Base-by-base conservation (phyloP, 306 rosid genomes). In the Rubus idaeus region DNA sequence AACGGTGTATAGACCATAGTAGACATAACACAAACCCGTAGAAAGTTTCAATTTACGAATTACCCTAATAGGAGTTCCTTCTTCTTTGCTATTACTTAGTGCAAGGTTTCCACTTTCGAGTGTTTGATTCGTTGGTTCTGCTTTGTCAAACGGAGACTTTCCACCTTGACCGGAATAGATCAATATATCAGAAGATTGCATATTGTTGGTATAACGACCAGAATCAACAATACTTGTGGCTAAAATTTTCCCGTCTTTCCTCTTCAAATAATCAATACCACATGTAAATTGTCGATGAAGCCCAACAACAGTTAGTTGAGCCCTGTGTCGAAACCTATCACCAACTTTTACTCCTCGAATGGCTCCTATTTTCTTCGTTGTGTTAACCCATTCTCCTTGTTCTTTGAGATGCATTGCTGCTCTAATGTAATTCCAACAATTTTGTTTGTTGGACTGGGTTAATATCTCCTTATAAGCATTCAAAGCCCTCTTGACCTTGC, bases 221-320 rank as follows among this genome's bases (percentile, higher is more conserved):
- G 89, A 55, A 9, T 21, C 82, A 0, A 88, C 86, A 42, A 88
- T 73, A 78, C 89, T 83, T 3, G 87, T 86, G 17, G 88, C 91
- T 47, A 81, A 30, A 1, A 46, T 44, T 42, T 14, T 11, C 4
- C 41, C 49, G 14, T 72, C 82, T 35, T 40, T 77, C 12, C 14
- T 47, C 35, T 51, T 52, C 62, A 75, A 37, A 70, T 35, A 86
- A 77, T 86, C 89, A 77, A 88, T 86, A 3, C 91, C 89, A 20
- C 5, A 2, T 0, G 0, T 0, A 52, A 37, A 47, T 4, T 70
- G 80, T 3, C 30, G 63, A 57, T 88, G 91, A 50, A 88, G 91
- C 23, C 91, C 91, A 45, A 82, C 35, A 0, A 84, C 42, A 57
- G 8, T 9, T 45, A 88, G 82, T 57, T 88, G 86, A 44, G 49